Conservation (phyloP, 352 stramenopile species). For the Globisporangium polare region DNA sequence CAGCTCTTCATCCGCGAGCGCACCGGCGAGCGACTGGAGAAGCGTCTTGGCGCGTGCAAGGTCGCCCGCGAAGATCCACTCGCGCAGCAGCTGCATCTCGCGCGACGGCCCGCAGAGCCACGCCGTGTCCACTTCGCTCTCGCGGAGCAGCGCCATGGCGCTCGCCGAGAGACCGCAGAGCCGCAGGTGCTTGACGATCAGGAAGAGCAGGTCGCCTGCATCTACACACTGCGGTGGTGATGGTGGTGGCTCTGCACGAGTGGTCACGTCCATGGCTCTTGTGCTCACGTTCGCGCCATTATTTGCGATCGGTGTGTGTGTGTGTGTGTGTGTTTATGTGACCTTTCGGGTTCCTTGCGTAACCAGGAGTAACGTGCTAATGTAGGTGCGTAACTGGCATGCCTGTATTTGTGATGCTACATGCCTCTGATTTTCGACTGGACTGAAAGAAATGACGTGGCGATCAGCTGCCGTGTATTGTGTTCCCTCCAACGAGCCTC, state of each 20-base stretch:
- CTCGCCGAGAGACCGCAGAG: slow-evolving; percentile 29
- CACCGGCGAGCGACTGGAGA: slow-evolving; percentile 29
- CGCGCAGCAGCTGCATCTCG: slow-evolving; percentile 46
- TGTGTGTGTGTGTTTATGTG: background rate
- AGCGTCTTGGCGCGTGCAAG: slow-evolving; percentile 31
- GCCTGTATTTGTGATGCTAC: background rate
- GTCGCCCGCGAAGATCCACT: slow-evolving; percentile 51
- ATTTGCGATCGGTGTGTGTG: background rate
- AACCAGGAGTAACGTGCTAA: background rate
- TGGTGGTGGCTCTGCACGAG: background rate
- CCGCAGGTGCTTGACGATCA: slow-evolving; percentile 48
- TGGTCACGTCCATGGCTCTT: background rate
- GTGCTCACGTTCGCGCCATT: background rate
- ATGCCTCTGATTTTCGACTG: background rate
- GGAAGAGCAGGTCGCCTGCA: slow-evolving; percentile 39
- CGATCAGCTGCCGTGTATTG: background rate
- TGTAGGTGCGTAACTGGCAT: background rate
- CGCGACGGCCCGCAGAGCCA: slow-evolving; percentile 51
- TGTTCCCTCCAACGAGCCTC: background rate
- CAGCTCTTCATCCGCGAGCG: slow-evolving; percentile 18
- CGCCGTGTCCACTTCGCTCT: slow-evolving; percentile 48
- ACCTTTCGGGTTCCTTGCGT: background rate
- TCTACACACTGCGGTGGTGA: background rate
- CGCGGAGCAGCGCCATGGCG: slow-evolving; percentile 42
- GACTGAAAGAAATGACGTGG: background rate